Evolutionary conservation across 2,329 filamentous ascomycete species (phyloP).

Genomic region (Emmonsia crescens): DNA sequence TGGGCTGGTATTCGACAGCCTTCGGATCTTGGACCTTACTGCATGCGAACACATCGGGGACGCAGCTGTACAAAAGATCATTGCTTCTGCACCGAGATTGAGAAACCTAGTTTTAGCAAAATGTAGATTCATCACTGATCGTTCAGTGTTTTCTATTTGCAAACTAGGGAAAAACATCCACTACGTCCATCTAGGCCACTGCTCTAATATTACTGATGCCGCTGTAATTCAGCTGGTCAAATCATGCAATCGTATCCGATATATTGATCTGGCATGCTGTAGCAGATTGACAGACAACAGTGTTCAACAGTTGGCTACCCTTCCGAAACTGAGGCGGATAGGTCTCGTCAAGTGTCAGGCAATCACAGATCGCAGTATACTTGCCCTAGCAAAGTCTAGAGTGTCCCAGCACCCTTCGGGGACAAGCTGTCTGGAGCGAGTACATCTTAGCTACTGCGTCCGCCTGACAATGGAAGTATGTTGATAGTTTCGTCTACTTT

Average conservation of each 20-base stretch:
- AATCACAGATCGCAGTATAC: constrained; percentile 84
- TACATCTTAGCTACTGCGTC: constrained; percentile 91
- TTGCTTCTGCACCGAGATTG: constrained; percentile 72
- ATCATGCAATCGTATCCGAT: constrained; percentile 83
- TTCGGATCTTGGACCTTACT: constrained; percentile 88
- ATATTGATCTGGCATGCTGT: constrained; percentile 97
- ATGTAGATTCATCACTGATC: constrained; percentile 84
- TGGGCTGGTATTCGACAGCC: constrained; percentile 64
- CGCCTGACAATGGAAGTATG: constrained; percentile 70
- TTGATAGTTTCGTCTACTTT: constrained; percentile 9
- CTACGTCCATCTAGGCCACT: constrained; percentile 92
- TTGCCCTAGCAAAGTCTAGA: constrained; percentile 62
- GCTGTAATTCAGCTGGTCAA: constrained; percentile 77
- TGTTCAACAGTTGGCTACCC: constrained; percentile 67
- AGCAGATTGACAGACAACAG: constrained; percentile 77
- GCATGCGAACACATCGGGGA: constrained; percentile 78
- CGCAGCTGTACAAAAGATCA: constrained; percentile 76
- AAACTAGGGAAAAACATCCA: constrained; percentile 90
- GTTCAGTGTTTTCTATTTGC: constrained; percentile 75
- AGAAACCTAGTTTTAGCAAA: constrained; percentile 91
- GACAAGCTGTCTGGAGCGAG: constrained; percentile 68
- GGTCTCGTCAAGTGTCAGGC: constrained; percentile 85
- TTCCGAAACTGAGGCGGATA: constrained; percentile 90
- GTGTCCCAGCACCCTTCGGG: constrained; percentile 45
- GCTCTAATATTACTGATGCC: constrained; percentile 77